Base-by-base conservation (phyloP, 1,139 yeast species). In the Pneumocystis jirovecii region DNA sequence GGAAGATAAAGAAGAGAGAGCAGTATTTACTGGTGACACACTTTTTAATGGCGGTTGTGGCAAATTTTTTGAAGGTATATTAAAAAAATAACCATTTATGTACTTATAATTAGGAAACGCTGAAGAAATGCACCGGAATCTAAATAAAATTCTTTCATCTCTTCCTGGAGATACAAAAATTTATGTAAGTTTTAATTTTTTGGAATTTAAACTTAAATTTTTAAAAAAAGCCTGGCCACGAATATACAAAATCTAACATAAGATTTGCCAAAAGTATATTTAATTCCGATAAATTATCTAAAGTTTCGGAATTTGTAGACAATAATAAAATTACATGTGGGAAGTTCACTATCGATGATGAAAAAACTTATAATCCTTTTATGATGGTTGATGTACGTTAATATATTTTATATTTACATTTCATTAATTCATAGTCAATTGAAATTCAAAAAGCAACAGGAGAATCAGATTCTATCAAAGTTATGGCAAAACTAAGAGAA, bases 41-140 rank as follows among this genome's bases (percentile, higher is more conserved):
- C 78, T 93, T 64, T 95, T 93, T 76, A 88, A 82, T 64, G 89
- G 95, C 64, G 99, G 99, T 0, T 91, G 97, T 74, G 99, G 99
- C 10, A 80, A 97, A 64, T 93, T 93, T 76, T 93, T 93, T 74
- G 99, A 93, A 76, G 99, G 57, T 50, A 50, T 50, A 50, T 50
- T 50, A 25, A 50, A 40, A 40, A 50, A 50, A 97, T 2, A 25
- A 1, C 12, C 10, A 25, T 50, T 25, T 25, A 25, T 50, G 25
- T 50, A 25, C 57, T 50, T 50, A 50, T 50, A 25, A 25, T 50
- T 50, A 50, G 57, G 72, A 19, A 80, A 82, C 17, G 91, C 93
- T 0, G 77, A 76, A 42, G 86, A 93, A 73, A 93, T 93, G 99
- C 82, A 86, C 70, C 69, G 71, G 1, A 82, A 96, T 0, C 79